Evolutionary conservation across 495 filamentous ascomycete species (phyloP), one percentile per base, ranked within the genome.

Genomic region (Penicillium dipodomyicola): DNA sequence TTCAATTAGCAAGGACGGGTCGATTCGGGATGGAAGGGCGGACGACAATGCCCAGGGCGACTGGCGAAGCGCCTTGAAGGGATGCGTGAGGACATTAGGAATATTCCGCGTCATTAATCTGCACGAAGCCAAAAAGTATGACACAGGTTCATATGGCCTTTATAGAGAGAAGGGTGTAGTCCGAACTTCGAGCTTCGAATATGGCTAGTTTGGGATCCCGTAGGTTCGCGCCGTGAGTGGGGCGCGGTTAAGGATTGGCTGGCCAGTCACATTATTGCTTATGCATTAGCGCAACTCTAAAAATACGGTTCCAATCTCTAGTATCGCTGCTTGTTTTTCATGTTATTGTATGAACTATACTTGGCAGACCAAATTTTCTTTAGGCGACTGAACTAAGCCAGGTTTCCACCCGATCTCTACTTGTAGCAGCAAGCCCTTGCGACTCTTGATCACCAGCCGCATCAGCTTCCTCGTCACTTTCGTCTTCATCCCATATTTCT

Each of bases 1-100:
- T 49, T 79, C 73, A 29, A 45, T 5, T 12, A 27, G 20, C 22
- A 44, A 44, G 42, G 42, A 44, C 12, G 42, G 11, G 42, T 44
- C 42, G 4, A 44, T 44, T 44, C 22, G 42, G 22, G 42, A 44
- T 44, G 42, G 17, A 78, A 20, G 8, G 49, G 51, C n/a, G 25
- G 50, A 41, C 39, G 50, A 44, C 10, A 42, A 11, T 53, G 50
- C 22, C 50, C 50, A 53, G 27, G 50, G 50, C 17, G 33, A 42
- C 35, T 53, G 50, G 33, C 37, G 33, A 53, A 53, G 44, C 37
- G 37, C 37, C 50, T 30, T 53, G 39, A 53, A 40, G 20, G 50
- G 50, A 42, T 27, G 25, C 23, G 33, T 53, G 39, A 44, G 22
- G 5, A 44, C 27, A 25, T 44, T 44, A 53, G 39, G 49, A 51